Conservation (phyloP, 2,329 filamentous ascomycete species). For the Cryphonectria parasitica region DNA sequence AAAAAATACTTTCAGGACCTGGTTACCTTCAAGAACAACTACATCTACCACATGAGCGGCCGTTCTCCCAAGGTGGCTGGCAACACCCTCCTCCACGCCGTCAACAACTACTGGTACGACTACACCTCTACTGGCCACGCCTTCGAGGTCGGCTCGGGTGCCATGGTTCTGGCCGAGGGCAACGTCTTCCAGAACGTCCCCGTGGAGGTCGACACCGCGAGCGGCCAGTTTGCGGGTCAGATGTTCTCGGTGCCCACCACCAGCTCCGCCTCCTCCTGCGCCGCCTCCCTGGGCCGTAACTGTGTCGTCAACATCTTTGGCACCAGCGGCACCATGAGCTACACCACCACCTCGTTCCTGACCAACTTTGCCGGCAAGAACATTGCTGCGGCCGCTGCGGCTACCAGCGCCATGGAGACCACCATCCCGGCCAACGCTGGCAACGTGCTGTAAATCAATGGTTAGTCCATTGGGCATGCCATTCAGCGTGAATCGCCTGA, state of each 20-base stretch:
- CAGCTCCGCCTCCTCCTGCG: slow-evolving; percentile 46
- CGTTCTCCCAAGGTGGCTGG: slow-evolving; percentile 61
- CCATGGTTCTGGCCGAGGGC: slow-evolving; percentile 57
- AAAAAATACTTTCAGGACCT: slow-evolving; percentile 43
- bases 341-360: slow-evolving; percentile 26
- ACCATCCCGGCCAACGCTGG: slow-evolving; percentile 23
- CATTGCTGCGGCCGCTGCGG: slow-evolving; percentile 23
- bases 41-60: slow-evolving; percentile 62
- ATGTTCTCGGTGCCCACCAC: slow-evolving; percentile 33
- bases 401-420: slow-evolving; percentile 20
- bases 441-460: slow-evolving; percentile 19
- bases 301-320: slow-evolving; percentile 52
- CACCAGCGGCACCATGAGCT: slow-evolving; percentile 18
- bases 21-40: slow-evolving; percentile 64
- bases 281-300: slow-evolving; percentile 48
- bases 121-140: slow-evolving; percentile 52
- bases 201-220: slow-evolving; percentile 43
- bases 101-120: slow-evolving; percentile 66
- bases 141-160: slow-evolving; percentile 54
- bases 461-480: too few species aligned
- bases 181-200: slow-evolving; percentile 61
- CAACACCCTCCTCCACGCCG: slow-evolving; percentile 60
- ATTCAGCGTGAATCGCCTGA: background rate
- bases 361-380: slow-evolving; percentile 31
- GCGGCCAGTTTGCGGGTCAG: slow-evolving; percentile 27